Percentiles rank a stretch among this genome's conserved stretches.
Conservation (phyloP, 2,329 filamentous ascomycete species). For the Neocatenulostroma microsporum region DNA sequence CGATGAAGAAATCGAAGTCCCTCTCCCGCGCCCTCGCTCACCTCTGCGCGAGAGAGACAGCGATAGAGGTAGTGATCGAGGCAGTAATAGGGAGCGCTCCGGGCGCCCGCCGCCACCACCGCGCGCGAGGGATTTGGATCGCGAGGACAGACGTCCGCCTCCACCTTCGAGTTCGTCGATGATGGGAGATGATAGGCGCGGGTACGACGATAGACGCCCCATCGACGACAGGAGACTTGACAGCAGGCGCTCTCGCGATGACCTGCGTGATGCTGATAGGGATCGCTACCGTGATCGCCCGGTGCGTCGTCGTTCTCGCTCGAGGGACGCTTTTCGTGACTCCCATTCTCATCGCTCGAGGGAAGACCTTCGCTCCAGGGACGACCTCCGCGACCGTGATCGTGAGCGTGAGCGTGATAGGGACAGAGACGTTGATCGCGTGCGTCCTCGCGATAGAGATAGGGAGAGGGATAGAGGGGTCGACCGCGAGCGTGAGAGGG, state of each 20-base stretch:
- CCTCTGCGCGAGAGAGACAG: background rate
- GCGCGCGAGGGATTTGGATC: constrained; percentile 1
- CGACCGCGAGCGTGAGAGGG: constrained; percentile 17
- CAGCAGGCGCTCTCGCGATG: background rate
- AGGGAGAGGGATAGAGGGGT: constrained; percentile 17
- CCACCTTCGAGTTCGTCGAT: background rate
- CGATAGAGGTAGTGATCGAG: background rate
- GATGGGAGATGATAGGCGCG: background rate
- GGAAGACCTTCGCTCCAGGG: constrained; percentile 2
- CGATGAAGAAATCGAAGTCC: constrained; percentile 64
- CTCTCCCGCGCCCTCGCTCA: constrained; percentile 19
- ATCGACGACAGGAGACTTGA: background rate
- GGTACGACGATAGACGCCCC: background rate
- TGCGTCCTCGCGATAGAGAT: constrained; percentile 20
- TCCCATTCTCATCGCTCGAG: background rate
- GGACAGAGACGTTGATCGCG: too few species aligned
- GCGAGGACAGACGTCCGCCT: background rate
- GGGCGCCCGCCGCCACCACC: too few species aligned
- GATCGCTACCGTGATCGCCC: constrained; percentile 16
- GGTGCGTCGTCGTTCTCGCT: constrained; percentile 11
- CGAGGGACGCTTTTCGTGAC: too few species aligned
- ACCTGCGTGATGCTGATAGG: too few species aligned
- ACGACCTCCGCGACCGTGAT: constrained; percentile 7
- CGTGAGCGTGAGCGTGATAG: constrained; percentile 20
- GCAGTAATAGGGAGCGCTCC: constrained; percentile 1